These are phyloP conservation scores for Immersiella caudata DNA, from an alignment of 495 filamentous ascomycete species.

Conservation along the genomic window DNA sequence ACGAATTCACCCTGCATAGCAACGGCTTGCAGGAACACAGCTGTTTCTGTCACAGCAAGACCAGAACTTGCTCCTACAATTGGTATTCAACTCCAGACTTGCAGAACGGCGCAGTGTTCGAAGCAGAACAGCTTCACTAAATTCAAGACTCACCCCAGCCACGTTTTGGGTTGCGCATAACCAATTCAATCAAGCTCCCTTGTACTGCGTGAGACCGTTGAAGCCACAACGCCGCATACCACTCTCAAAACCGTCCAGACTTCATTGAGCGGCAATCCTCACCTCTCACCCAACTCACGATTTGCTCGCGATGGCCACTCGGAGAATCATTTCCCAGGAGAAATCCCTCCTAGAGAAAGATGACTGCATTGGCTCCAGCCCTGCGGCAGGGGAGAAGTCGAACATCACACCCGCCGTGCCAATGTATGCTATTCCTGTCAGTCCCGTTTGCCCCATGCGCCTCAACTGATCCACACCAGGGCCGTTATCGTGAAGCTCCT, in stretches of 20 bases:
- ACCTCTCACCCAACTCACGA: neutral
- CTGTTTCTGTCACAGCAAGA: neutral
- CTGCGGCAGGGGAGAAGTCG: slow-evolving; percentile 45
- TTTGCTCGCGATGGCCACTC: slow-evolving; percentile 56
- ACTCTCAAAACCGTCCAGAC: neutral
- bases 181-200: neutral
- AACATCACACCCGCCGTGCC: slow-evolving; percentile 70
- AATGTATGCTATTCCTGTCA: slow-evolving; percentile 45
- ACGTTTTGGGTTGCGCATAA: neutral
- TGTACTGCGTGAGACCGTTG: neutral
- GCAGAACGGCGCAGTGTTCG: neutral
- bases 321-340: slow-evolving; percentile 58
- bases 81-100: neutral
- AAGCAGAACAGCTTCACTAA: neutral
- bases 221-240: neutral
- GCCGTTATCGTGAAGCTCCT: slow-evolving; percentile 87
- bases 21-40: neutral
- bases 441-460: slow-evolving; percentile 1
- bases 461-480: slow-evolving; percentile 47
- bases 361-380: slow-evolving; percentile 45
- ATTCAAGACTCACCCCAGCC: neutral
- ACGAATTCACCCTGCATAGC: neutral
- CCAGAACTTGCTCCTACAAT: neutral
- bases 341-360: slow-evolving; percentile 58
- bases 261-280: neutral